Evolutionary conservation across 2,329 filamentous ascomycete species (phyloP).

Genomic region (Aspergillus latus): DNA sequence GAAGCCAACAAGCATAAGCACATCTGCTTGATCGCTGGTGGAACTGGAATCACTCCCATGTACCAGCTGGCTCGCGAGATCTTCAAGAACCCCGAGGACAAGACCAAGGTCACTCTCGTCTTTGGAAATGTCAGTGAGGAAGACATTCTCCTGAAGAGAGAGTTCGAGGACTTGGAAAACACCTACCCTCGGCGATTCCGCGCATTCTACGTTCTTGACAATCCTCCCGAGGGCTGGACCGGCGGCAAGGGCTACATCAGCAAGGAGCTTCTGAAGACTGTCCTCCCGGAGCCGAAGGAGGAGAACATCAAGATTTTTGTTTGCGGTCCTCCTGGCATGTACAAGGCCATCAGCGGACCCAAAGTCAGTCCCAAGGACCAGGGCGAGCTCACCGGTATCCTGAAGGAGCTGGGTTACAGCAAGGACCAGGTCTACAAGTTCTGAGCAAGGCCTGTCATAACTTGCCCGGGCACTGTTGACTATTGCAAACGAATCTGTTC

Average conservation of each 20-base stretch:
- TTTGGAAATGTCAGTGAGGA: constrained; percentile 88
- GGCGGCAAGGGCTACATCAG: constrained; percentile 77
- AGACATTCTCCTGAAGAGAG: constrained; percentile 86
- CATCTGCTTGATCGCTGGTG: constrained; percentile 70
- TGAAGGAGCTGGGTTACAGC: constrained; percentile 80
- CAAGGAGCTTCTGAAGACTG: constrained; percentile 92
- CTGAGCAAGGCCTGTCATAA: constrained; percentile 45
- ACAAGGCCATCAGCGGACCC: constrained; percentile 84
- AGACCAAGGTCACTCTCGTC: constrained; percentile 94
- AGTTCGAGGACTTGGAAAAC: constrained; percentile 86
- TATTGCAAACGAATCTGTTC: constrained; percentile 2
- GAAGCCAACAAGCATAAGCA: constrained; percentile 88
- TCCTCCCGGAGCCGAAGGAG: constrained; percentile 86
- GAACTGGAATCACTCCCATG: constrained; percentile 97
- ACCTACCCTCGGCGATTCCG: constrained; percentile 93
- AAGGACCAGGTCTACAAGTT: constrained; percentile 98
- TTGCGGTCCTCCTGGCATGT: constrained; percentile 87
- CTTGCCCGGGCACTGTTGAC: neutral
- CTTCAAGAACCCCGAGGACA: constrained; percentile 94
- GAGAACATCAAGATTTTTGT: constrained; percentile 96
- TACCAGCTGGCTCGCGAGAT: constrained; percentile 89
- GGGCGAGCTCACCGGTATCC: constrained; percentile 77
- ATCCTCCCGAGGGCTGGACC: constrained; percentile 73
- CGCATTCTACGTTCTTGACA: constrained; percentile 90
- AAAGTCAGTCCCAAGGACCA: constrained; percentile 95